phyloP scores from a whole-genome alignment of 2,329 filamentous ascomycete genomes.

The Amesomyces nigricolor region DNA sequence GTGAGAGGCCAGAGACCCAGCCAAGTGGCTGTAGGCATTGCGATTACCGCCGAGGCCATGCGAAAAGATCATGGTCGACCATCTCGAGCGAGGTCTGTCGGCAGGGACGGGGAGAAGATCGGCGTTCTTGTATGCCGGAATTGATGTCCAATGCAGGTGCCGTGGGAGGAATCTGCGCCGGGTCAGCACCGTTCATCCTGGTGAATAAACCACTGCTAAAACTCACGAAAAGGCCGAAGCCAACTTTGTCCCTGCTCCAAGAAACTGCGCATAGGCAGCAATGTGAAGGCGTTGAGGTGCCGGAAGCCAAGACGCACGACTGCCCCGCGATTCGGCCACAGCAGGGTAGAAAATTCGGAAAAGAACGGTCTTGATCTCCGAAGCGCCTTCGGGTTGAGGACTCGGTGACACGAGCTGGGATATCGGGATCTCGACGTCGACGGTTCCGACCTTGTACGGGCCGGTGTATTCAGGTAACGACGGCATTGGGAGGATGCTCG shows the following conservation, averaged over 20 bases:
- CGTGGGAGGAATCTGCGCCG: constrained; percentile 57
- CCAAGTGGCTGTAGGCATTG: constrained; percentile 81
- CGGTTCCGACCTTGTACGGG: constrained; percentile 70
- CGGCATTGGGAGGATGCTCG: constrained; percentile 61
- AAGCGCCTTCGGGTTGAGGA: constrained; percentile 47
- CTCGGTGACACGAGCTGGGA: constrained; percentile 51
- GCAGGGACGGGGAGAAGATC: constrained; percentile 48
- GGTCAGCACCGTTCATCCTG: not conserved
- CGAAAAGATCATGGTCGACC: constrained; percentile 81
- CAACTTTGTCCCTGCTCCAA: constrained; percentile 57
- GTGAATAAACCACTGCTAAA: too few species aligned
- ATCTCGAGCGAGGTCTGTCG: constrained; percentile 42
- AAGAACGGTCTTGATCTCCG: constrained; percentile 63
- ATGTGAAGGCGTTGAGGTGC: constrained; percentile 69
- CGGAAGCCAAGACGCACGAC: constrained; percentile 69
- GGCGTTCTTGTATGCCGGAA: constrained; percentile 69
- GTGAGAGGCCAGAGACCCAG: constrained; percentile 71
- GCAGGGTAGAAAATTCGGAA: constrained; percentile 82
- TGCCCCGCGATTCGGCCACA: constrained; percentile 44
- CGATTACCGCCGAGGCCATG: constrained; percentile 77
- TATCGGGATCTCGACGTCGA: constrained; percentile 74
- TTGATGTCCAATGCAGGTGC: constrained; percentile 65
- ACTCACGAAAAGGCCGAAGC: constrained; percentile 57
- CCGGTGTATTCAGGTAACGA: constrained; percentile 70
- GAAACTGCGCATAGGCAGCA: constrained; percentile 68